Conservation (phyloP, 371 early-diverging fungal genomes). For the Sanchytrium tribonematis region DNA sequence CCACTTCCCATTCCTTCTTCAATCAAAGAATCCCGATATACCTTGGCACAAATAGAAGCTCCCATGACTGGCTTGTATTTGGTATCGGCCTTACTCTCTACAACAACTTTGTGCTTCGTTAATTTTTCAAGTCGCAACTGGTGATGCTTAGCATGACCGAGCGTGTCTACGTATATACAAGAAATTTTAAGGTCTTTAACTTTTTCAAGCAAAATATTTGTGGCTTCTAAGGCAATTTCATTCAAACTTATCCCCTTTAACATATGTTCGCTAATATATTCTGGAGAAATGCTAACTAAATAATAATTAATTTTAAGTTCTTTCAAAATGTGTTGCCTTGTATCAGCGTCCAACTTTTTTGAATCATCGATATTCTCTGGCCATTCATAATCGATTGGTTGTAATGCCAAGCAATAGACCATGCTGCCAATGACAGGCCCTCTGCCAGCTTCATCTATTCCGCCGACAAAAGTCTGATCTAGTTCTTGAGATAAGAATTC, state of each 20-base stretch:
- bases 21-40: constrained; percentile 11
- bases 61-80: constrained; percentile 14
- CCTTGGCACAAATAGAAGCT: constrained; percentile 20
- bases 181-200: constrained; percentile 4
- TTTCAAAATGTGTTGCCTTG: constrained; percentile 6
- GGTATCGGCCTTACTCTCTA: constrained; percentile 18
- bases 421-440: constrained; percentile 17
- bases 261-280: constrained; percentile 12
- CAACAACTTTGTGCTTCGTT: constrained; percentile 6
- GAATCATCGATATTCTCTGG: constrained; percentile 10
- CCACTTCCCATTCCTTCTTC: constrained; percentile 11
- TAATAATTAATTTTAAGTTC: constrained; percentile 2
- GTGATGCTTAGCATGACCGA: constrained; percentile 6
- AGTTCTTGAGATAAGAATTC: constrained; percentile 1
- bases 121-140: neutral
- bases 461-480: constrained; percentile 8
- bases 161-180: constrained; percentile 11
- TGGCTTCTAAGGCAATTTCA: constrained; percentile 9
- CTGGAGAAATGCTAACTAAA: constrained; percentile 6
- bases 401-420: constrained; percentile 11
- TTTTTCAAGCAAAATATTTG: constrained; percentile 6
- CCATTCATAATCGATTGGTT: constrained; percentile 2
- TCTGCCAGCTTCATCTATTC: constrained; percentile 21
- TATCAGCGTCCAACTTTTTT: constrained; percentile 7
- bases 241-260: constrained; percentile 8